These are phyloP conservation scores for Chenopodium suecicum DNA, from an alignment of 148 eudicot genomes.

Conservation along the genomic window DNA sequence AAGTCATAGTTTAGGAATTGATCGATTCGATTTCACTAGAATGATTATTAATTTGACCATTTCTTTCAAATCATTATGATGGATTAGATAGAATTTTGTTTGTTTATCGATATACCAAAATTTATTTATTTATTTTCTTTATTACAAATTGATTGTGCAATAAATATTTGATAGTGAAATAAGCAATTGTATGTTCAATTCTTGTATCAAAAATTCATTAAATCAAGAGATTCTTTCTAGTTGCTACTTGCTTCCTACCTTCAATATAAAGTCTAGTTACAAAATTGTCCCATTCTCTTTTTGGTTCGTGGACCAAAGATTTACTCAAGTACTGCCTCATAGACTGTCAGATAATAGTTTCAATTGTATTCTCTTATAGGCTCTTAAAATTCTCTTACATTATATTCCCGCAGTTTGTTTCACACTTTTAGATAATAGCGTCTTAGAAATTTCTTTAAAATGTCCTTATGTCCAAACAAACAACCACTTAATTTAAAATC, in stretches of 20 bases:
- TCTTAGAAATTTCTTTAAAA: too few species aligned
- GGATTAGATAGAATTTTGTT: neutral
- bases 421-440: neutral
- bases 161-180: constrained; percentile 2
- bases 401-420: neutral
- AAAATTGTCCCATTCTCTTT: neutral
- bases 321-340: neutral
- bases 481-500: too few species aligned
- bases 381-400: neutral
- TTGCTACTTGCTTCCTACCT: neutral
- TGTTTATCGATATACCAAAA: neutral
- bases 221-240: neutral
- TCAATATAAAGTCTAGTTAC: neutral
- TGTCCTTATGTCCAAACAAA: too few species aligned
- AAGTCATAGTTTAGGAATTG: neutral
- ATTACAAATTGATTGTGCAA: neutral
- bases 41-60: too few species aligned
- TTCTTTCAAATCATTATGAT: too few species aligned
- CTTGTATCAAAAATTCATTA: neutral
- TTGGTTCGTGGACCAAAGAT: neutral
- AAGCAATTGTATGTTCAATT: neutral
- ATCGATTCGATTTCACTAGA: too few species aligned
- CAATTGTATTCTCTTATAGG: neutral
- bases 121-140: neutral
- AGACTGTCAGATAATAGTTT: neutral